Evolutionary conservation across 768 basidiomycete species (phyloP).

Genomic region (Coprinopsis sp.): DNA sequence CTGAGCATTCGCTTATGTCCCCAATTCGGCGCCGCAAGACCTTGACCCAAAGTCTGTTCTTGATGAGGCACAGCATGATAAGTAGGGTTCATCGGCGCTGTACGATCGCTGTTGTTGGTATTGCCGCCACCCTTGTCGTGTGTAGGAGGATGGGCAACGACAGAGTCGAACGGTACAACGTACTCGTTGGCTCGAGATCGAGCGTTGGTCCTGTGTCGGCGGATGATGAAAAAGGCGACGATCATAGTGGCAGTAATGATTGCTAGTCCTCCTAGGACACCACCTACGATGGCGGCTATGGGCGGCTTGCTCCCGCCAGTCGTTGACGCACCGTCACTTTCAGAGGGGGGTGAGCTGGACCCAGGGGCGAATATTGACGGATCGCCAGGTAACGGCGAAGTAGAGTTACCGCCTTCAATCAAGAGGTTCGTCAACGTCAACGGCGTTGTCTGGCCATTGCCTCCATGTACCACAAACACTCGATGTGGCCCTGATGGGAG

Average conservation of each 20-base stretch:
- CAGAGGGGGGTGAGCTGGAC: not conserved
- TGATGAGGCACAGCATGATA: not conserved
- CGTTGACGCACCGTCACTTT: not conserved
- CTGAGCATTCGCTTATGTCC: not conserved
- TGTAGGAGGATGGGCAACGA: not conserved
- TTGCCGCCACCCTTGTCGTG: no score
- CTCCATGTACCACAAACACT: slow-evolving; percentile 17
- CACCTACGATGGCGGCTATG: not conserved
- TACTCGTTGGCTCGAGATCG: not conserved
- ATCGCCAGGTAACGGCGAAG: not conserved
- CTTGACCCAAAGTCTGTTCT: not conserved
- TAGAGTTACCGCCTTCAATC: slow-evolving; percentile 14
- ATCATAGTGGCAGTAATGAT: not conserved
- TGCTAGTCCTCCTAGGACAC: not conserved
- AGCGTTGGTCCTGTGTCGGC: not conserved
- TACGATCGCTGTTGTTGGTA: no score
- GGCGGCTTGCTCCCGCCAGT: not conserved
- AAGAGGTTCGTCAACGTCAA: slow-evolving; percentile 18
- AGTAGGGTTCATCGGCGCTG: no score
- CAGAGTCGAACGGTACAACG: not conserved
- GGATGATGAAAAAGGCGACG: not conserved
- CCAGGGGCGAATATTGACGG: not conserved
- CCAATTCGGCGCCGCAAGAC: not conserved
- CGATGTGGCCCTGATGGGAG: slow-evolving; percentile 18
- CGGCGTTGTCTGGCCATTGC: slow-evolving; percentile 16